Evolutionary conservation across 2,329 filamentous ascomycete genomes (phyloP).

Genomic region (Penicillium polonicum): DNA sequence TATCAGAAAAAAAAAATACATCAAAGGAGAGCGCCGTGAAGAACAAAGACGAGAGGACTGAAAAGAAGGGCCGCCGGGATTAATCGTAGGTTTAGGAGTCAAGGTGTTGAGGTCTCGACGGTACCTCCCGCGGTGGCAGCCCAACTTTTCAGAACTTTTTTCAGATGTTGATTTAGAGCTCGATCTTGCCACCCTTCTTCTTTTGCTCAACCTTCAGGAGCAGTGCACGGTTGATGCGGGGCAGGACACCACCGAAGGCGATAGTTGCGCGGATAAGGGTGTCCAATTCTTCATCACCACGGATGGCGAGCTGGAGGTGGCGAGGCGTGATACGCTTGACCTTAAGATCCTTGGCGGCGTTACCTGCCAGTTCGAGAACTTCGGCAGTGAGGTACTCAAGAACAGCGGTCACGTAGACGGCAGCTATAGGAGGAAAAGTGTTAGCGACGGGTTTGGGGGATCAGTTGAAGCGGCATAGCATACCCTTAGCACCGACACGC

Average conservation of each 20-base stretch:
- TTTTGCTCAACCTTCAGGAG: slow-evolving; percentile 96
- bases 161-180: slow-evolving; percentile 5
- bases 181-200: slow-evolving; percentile 65
- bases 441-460: neutral
- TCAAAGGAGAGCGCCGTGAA: slow-evolving; percentile 30
- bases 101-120: neutral
- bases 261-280: slow-evolving; percentile 97
- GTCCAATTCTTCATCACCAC: slow-evolving; percentile 96
- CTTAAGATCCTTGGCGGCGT: slow-evolving; percentile 98
- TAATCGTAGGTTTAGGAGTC: slow-evolving; percentile 1
- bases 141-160: slow-evolving; percentile 8
- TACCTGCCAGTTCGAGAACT: slow-evolving; percentile 96
- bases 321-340: slow-evolving; percentile 99
- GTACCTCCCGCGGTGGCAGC: slow-evolving; percentile 3
- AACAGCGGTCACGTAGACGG: slow-evolving; percentile 96
- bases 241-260: slow-evolving; percentile 95
- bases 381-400: slow-evolving; percentile 97
- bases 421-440: slow-evolving; percentile 54
- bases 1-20: slow-evolving; percentile 27
- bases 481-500: slow-evolving; percentile 91
- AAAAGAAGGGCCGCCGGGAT: neutral
- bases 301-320: slow-evolving; percentile 95
- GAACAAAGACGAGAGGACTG: slow-evolving; percentile 12
- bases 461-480: slow-evolving; percentile 5
- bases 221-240: slow-evolving; percentile 96